A percentile compares a stretch with the other conserved stretches of the same genome.
Conservation (phyloP, 345 rosid genomes). For the Gossypium stocksii region DNA sequence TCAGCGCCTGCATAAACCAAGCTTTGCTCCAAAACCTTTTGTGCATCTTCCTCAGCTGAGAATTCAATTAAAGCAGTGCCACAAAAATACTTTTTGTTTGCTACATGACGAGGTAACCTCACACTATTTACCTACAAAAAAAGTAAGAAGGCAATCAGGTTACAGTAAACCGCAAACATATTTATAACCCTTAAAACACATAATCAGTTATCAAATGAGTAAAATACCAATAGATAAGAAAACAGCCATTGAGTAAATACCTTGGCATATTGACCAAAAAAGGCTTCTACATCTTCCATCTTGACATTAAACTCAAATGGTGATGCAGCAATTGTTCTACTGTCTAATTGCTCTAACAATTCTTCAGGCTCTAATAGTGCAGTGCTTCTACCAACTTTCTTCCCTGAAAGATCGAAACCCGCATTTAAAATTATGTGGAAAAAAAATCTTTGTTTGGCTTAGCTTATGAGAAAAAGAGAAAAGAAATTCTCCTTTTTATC, state of each 20-base stretch:
- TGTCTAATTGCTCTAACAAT: constrained; percentile 63
- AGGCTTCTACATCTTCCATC: constrained; percentile 64
- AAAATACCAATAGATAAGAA: not conserved
- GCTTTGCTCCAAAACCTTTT: constrained; percentile 46
- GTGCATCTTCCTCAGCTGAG: constrained; percentile 69
- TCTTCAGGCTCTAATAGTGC: constrained; percentile 62
- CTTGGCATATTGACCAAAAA: constrained; percentile 67
- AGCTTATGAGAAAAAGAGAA: not conserved
- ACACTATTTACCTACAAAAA: constrained; percentile 69
- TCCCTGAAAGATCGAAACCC: constrained; percentile 40
- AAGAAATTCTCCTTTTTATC: not conserved
- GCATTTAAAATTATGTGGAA: not conserved
- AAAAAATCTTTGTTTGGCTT: not conserved
- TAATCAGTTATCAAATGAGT: not conserved
- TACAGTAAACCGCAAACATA: not conserved
- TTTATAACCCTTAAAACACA: not conserved
- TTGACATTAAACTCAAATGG: constrained; percentile 59
- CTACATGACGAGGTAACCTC: constrained; percentile 86
- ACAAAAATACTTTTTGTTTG: constrained; percentile 58
- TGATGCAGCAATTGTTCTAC: constrained; percentile 70
- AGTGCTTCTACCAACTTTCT: constrained; percentile 67
- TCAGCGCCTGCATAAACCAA: constrained; percentile 65
- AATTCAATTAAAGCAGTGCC: constrained; percentile 90
- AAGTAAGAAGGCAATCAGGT: not conserved
- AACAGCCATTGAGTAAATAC: constrained; percentile 26